Evolutionary conservation across 768 basidiomycete species (phyloP), one percentile per base, ranked within the genome.

Genomic region (Galerina marginata): DNA sequence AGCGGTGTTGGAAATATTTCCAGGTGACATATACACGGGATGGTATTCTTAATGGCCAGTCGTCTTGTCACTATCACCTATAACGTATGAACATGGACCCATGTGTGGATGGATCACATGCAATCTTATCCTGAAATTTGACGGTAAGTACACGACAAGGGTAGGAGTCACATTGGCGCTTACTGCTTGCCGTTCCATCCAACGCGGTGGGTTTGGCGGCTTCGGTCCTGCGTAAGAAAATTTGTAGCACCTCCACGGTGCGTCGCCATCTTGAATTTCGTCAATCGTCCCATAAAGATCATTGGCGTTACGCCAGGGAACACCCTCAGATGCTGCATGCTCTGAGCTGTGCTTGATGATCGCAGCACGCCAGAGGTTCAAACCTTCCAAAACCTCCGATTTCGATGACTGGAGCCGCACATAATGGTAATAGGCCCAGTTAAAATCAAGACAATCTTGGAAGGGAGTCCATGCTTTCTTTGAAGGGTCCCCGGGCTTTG

Each of bases 51-150:
- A 67, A 46, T 79, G 73, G 1, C 77, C 75, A 0, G 78, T 79
- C 0, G 79, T 81, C 58, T 81, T 81, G 57, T 82, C 75, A 54
- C 75, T 77, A 1, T 78, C 77, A 1, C 61, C 58, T 20, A 79
- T 59, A 20, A 79, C 59, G 68, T 4, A 74, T 62, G 26, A 75
- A 63, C 63, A 75, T 71, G 1, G 72, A 58, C 5, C 78, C 78
- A 51, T 71, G 68, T 6, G 52, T 62, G 7, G 65, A 54, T 54
- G 20, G 20, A 15, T 72, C 58, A 26, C 64, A 23, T 3, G 68
- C 54, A 56, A 75, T 73, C 14, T 53, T 63, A 51, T 74, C 69
- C 73, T 77, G 12, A 58, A 44, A 16, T 38, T 29, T 25, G 12
- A 39, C 2, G 36, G 20, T 54, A 11, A n/a, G n/a, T n/a, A 46